Percentiles rank a stretch among this genome's conserved stretches.
Evolutionary conservation across 1,284 basidiomycete genomes (phyloP).

Genomic region (Ustilago sp.): DNA sequence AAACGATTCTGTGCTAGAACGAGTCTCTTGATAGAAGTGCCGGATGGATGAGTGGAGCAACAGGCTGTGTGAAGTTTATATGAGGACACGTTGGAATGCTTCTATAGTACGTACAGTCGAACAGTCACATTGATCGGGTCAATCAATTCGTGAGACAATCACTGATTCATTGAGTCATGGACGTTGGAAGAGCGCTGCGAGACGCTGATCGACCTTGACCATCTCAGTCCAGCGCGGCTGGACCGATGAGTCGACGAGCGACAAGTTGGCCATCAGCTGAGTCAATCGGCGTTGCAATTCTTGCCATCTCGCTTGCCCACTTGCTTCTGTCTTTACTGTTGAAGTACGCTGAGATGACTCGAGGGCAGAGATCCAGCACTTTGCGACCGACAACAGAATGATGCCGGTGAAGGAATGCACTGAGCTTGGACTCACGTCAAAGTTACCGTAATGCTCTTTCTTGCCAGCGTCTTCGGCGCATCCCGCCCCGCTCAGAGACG

Average conservation of each 20-base stretch:
- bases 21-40: no score
- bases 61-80: not conserved
- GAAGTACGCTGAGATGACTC: conserved; percentile 18
- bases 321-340: not conserved
- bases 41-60: no score
- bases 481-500: not conserved
- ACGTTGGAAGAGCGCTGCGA: conserved; percentile 4
- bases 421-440: not conserved
- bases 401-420: not conserved
- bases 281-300: conserved; percentile 3
- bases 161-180: not conserved
- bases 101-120: not conserved
- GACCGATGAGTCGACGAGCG: conserved; percentile 2
- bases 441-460: not conserved
- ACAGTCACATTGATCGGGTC: not conserved
- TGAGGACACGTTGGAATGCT: no score
- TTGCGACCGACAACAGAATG: conserved; percentile 17
- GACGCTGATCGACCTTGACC: conserved; percentile 20
- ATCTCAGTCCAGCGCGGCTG: conserved; percentile 19
- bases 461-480: no score
- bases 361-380: conserved; percentile 21
- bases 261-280: conserved; percentile 8
- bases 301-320: conserved; percentile 5
- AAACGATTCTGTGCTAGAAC: no score
- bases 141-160: no score